phyloP scores from a whole-genome alignment of 2,329 filamentous ascomycete genomes.

The Epichloe bromicola region DNA sequence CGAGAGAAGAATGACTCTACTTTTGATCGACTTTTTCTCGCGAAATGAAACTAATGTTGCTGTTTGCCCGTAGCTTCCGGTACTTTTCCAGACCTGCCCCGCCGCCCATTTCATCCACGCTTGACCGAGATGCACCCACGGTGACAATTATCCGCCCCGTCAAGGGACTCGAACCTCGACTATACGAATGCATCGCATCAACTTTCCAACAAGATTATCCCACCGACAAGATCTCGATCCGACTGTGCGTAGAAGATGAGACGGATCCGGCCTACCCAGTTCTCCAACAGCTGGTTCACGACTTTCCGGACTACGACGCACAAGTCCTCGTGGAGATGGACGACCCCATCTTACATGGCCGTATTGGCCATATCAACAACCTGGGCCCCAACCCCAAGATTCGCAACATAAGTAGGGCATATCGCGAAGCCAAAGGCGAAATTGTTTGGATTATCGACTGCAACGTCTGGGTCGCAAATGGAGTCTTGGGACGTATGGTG shows the following conservation, averaged over 20 bases:
- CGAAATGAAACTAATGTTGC: background rate
- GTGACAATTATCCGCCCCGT: constrained; percentile 87
- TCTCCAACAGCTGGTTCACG: constrained; percentile 55
- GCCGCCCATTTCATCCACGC: constrained; percentile 36
- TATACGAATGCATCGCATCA: constrained; percentile 86
- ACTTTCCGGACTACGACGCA: constrained; percentile 61
- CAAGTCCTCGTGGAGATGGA: constrained; percentile 70
- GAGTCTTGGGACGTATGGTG: constrained; percentile 77
- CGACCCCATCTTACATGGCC: constrained; percentile 53
- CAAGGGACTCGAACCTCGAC: constrained; percentile 77
- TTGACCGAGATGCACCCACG: constrained; percentile 50
- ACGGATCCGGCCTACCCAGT: constrained; percentile 66
- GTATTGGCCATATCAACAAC: constrained; percentile 35
- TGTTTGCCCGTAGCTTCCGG: constrained; percentile 28
- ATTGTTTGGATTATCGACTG: constrained; percentile 93
- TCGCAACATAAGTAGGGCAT: constrained; percentile 86
- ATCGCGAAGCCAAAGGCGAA: constrained; percentile 75
- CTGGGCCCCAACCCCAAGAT: constrained; percentile 98
- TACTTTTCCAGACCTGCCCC: constrained; percentile 37
- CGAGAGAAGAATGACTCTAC: constrained; percentile 9
- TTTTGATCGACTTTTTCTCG: background rate
- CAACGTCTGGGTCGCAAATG: constrained; percentile 81
- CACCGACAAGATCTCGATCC: constrained; percentile 58
- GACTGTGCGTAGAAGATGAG: constrained; percentile 66
- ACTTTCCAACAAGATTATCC: constrained; percentile 79